Base-by-base conservation (phyloP, 169 alveolate genomes). In the Plasmodium adleri region DNA sequence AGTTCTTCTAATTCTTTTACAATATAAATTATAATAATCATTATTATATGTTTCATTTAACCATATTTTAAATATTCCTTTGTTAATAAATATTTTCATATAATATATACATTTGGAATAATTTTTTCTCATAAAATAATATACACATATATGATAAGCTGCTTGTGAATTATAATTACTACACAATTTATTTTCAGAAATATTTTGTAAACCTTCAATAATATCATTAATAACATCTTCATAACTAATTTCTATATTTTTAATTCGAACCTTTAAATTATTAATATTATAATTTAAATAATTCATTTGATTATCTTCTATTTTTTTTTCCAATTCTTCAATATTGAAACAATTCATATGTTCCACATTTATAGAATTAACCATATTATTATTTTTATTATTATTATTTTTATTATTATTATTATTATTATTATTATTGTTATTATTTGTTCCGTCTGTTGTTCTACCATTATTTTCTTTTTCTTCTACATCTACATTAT, bases 141-240 rank as follows among this genome's bases (percentile, higher is more conserved):
- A 86, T 17, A 62, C 54, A 74, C 92, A 86, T 13, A 72, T n/a
- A 45, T 86, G 72, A 54, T 72, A 86, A 6, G 92, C 86, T 47
- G 92, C 92, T 62, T 72, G 75, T 3, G 75, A 60, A 56, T 72
- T 86, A 39, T 86, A 86, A 86, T 86, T 70, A 47, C 66, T 64
- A 56, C 87, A 72, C 24, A 47, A 71, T 86, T 86, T 72, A 86
- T 86, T 86, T 28, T 70, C 92, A 43, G 88, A 52, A 20, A 86
- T 71, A 54, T 60, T 60, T 24, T 62, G 24, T 86, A 86, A 72
- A 2, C 92, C 92, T 60, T 86, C 88, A 24, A 86, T 43, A 47
- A 86, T 86, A 60, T 86, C 92, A 39, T 86, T 86, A 15, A 86
- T 24, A 52, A 86, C 88, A 86, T 86, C 92, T 22, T 60, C 49